Evolutionary conservation across 768 basidiomycete genomes (phyloP).

Genomic region (Neoboletus magnificus): DNA sequence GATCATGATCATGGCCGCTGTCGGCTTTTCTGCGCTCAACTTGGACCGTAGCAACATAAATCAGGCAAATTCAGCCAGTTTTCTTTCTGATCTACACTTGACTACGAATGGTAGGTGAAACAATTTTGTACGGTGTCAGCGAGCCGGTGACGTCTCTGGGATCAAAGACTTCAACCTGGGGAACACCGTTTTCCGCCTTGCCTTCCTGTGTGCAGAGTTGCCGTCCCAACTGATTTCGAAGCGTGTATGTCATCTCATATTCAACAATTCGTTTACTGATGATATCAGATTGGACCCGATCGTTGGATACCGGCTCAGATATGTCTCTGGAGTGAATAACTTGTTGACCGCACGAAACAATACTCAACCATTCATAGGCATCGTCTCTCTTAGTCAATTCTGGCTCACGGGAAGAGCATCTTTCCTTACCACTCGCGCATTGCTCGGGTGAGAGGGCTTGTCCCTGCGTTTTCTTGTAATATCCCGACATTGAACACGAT

Average conservation of each 20-base stretch:
- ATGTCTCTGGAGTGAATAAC: slow-evolving; percentile 43
- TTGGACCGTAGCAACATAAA: slow-evolving; percentile 51
- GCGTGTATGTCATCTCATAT: slow-evolving; percentile 33
- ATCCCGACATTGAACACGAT: not conserved
- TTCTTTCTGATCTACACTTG: slow-evolving; percentile 53
- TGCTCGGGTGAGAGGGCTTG: slow-evolving; percentile 38
- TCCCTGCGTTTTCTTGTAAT: not conserved
- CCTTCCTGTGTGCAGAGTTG: slow-evolving; percentile 54
- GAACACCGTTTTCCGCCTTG: slow-evolving; percentile 49
- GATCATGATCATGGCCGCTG: slow-evolving; percentile 53
- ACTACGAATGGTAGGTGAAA: slow-evolving; percentile 41
- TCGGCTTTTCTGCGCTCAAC: slow-evolving; percentile 57
- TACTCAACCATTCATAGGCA: slow-evolving; percentile 13
- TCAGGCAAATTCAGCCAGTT: slow-evolving; percentile 57
- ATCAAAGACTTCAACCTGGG: slow-evolving; percentile 51
- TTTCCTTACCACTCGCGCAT: slow-evolving; percentile 47
- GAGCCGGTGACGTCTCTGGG: too few relatives aligned
- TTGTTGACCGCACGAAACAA: not conserved
- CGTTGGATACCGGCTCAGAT: slow-evolving; percentile 63
- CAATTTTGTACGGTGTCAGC: not conserved
- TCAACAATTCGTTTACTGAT: not conserved
- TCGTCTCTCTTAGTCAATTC: slow-evolving; percentile 52
- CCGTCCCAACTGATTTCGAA: slow-evolving; percentile 65
- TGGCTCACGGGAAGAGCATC: slow-evolving; percentile 51
- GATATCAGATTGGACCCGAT: slow-evolving; percentile 51